Base-by-base conservation (phyloP, 495 filamentous ascomycete species). In the Haplographium delicatum region DNA sequence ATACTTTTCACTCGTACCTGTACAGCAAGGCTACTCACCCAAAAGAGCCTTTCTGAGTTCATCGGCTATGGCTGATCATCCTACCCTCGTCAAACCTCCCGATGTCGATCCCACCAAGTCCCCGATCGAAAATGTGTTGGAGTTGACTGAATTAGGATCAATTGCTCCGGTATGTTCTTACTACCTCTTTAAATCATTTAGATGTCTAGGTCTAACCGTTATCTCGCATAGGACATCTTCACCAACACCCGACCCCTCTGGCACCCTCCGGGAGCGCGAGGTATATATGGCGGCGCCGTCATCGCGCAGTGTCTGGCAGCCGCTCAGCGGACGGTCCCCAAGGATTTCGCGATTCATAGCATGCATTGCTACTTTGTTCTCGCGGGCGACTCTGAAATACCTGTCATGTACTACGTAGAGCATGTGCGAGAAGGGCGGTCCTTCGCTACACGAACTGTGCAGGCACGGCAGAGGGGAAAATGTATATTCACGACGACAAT, bases 301-400 rank as follows among this genome's bases (percentile, higher is more conserved):
- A 96, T 98, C 51, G 90, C 93, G 53, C 91, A 96, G 74, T 90
- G 79, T 57, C 80, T 98, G 24, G 78, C 83, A 47, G 91, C 94
- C 13, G 93, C 89, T 9, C 89, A 94, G 69, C 75, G 77, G 45
- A 98, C 93, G 42, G 84, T 98, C 15, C 83, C 85, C 1, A 60
- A 70, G 19, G 73, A 87, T 64, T 96, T 95, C 71, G 74, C 82
- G 53, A 77, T 90, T 38, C 91, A 98, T 71, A 87, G 82, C 67
- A 95, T 95, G 88, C 93, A 98, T 75, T 96, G 91, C 77, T 98
- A 96, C 75, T 98, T 98, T 71, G 83, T 98, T 30, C 83, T 97
- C 1, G 89, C 88, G 9, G 93, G 91, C 24, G 83, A 91, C 63
- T 72, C 82, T 6, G 79, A 85, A 33, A 81, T 94, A 28, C 91